Evolutionary conservation across 805 yeast species (phyloP).

Genomic region (Zygosaccharomyces siamensis): DNA sequence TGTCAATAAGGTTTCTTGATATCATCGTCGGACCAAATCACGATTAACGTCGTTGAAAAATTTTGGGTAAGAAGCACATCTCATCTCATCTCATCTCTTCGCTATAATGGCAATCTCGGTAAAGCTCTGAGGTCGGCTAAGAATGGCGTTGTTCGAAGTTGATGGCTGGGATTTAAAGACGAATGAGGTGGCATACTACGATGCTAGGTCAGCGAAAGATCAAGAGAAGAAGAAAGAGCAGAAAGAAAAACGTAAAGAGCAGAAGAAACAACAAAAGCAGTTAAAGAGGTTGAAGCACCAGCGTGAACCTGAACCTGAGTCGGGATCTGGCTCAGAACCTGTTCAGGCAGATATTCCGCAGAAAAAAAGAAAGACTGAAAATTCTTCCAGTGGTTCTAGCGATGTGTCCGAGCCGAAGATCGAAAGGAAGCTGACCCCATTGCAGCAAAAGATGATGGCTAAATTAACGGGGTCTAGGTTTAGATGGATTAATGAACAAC

Average conservation of each 20-base stretch:
- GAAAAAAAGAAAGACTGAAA: slow-evolving; percentile 19
- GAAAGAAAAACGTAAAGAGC: slow-evolving; percentile 18
- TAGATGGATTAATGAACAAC: slow-evolving; percentile 96
- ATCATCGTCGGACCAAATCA: slow-evolving; percentile 1
- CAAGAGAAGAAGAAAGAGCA: slow-evolving; percentile 27
- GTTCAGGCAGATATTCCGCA: neutral
- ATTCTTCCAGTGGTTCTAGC: slow-evolving; percentile 5
- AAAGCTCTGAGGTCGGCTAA: slow-evolving; percentile 1
- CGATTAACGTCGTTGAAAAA: slow-evolving; percentile 4
- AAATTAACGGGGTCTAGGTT: slow-evolving; percentile 92
- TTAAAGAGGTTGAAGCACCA: slow-evolving; percentile 30
- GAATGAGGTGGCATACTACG: slow-evolving; percentile 47
- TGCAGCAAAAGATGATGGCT: slow-evolving; percentile 93
- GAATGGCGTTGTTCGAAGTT: slow-evolving; percentile 69
- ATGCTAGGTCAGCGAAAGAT: slow-evolving; percentile 30
- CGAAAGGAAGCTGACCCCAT: slow-evolving; percentile 59
- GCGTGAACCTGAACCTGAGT: neutral
- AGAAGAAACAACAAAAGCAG: slow-evolving; percentile 29
- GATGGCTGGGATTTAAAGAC: slow-evolving; percentile 75
- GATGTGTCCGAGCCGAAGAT: slow-evolving; percentile 11
- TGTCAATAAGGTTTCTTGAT: no score
- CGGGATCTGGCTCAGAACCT: neutral
- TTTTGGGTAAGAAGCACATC: slow-evolving; percentile 10
- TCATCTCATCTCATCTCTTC: neutral
- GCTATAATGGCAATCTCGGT: neutral